Evolutionary conservation across 495 filamentous ascomycete genomes (phyloP).

Genomic region (Tuber aestivum): DNA sequence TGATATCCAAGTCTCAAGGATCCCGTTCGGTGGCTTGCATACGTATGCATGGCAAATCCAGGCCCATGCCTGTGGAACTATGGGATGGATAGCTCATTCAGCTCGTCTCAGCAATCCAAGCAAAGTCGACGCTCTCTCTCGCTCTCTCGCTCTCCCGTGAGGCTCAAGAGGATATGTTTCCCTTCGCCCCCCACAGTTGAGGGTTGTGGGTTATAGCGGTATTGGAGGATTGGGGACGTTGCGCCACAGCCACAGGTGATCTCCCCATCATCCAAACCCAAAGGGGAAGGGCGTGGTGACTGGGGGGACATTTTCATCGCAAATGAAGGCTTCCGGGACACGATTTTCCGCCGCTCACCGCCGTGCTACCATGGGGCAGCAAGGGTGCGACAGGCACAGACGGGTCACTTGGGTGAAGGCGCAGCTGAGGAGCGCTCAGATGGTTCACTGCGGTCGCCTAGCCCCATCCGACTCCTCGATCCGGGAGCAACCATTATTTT

Average conservation of each 20-base stretch:
- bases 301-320: slow-evolving; percentile 1
- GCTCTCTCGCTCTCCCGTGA: slow-evolving; percentile 23
- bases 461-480: slow-evolving; percentile 22
- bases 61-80: slow-evolving; percentile 27
- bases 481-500: slow-evolving; percentile 22
- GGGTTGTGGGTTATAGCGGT: background rate
- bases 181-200: slow-evolving; percentile 29
- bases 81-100: slow-evolving; percentile 24
- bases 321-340: background rate
- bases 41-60: slow-evolving; percentile 23
- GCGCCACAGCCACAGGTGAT: background rate
- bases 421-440: slow-evolving; percentile 24
- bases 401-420: slow-evolving; percentile 16
- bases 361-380: slow-evolving; percentile 9
- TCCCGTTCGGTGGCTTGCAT: slow-evolving; percentile 15
- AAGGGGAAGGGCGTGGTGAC: slow-evolving; percentile 16
- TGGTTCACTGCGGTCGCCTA: slow-evolving; percentile 5
- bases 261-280: background rate
- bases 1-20: slow-evolving; percentile 17
- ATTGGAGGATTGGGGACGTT: background rate
- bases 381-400: background rate
- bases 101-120: slow-evolving; percentile 31
- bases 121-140: slow-evolving; percentile 11
- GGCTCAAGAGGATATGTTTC: slow-evolving; percentile 28
- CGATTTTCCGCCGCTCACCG: slow-evolving; percentile 31